Conservation (phyloP, 1,284 basidiomycete genomes). For the Sporisorium graminicola region DNA sequence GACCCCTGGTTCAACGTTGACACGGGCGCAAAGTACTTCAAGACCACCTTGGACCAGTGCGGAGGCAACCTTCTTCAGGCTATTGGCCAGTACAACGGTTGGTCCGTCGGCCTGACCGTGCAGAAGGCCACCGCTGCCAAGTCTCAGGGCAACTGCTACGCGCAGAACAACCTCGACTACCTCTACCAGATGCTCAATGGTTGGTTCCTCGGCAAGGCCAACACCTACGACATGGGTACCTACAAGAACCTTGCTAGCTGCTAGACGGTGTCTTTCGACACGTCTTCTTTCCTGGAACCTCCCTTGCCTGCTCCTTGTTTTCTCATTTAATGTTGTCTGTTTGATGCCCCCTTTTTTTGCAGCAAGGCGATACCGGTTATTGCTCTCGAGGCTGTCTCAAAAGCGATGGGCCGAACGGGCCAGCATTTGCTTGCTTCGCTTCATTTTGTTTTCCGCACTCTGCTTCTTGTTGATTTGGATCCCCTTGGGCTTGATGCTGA, state of each 20-base stretch:
- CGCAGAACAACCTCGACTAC: conserved; percentile 64
- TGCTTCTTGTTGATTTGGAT: background rate
- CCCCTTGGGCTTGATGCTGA: background rate
- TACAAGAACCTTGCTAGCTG: conserved; percentile 48
- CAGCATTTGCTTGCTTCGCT: background rate
- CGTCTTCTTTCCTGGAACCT: background rate
- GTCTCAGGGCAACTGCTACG: conserved; percentile 42
- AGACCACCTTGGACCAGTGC: conserved; percentile 35
- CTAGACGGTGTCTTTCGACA: background rate
- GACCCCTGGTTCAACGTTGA: conserved; percentile 54
- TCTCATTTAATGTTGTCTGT: background rate
- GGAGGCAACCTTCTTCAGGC: conserved; percentile 50
- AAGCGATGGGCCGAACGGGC: background rate
- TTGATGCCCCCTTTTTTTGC: background rate
- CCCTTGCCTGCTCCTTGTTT: background rate
- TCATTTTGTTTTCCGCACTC: background rate
- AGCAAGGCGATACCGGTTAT: background rate
- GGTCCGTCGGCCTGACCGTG: conserved; percentile 46
- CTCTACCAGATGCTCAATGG: conserved; percentile 58
- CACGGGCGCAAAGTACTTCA: conserved; percentile 59
- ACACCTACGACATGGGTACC: conserved; percentile 37
- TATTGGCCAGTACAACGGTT: conserved; percentile 61
- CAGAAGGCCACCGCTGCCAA: conserved; percentile 42
- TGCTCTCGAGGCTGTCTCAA: background rate
- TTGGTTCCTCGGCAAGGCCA: conserved; percentile 53